Evolutionary conservation across 805 yeast genomes (phyloP).

Genomic region (Candida dajiaensis): DNA sequence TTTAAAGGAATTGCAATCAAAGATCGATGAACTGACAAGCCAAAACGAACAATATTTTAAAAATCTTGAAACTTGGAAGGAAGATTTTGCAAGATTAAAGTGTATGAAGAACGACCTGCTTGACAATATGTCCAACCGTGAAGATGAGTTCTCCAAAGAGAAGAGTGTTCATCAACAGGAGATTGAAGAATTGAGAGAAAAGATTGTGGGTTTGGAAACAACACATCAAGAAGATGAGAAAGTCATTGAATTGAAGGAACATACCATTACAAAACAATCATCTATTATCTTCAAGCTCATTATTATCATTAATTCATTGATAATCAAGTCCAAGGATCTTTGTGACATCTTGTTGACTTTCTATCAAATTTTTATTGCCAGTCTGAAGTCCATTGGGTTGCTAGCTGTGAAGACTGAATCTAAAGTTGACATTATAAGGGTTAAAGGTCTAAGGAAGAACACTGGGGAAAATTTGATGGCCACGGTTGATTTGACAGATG

Average conservation of each 20-base stretch:
- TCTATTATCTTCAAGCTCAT: constrained; percentile 29
- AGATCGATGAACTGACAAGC: constrained; percentile 3
- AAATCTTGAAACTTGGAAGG: constrained; percentile 13
- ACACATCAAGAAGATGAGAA: constrained; percentile 35
- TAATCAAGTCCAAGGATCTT: constrained; percentile 36
- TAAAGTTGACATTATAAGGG: constrained; percentile 56
- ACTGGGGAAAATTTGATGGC: constrained; percentile 27
- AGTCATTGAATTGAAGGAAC: constrained; percentile 21
- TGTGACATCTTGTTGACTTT: constrained; percentile 30
- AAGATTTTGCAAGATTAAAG: constrained; percentile 23
- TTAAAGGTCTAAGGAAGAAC: constrained; percentile 64
- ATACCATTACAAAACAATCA: constrained; percentile 5
- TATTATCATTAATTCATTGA: constrained; percentile 24
- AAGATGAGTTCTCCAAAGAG: constrained; percentile 51
- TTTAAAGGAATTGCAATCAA: neutral
- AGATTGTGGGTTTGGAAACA: constrained; percentile 46
- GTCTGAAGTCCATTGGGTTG: constrained; percentile 51
- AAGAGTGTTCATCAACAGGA: constrained; percentile 44
- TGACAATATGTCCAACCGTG: constrained; percentile 64
- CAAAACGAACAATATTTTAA: constrained; percentile 9
- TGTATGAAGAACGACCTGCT: constrained; percentile 55
- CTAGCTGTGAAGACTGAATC: constrained; percentile 42
- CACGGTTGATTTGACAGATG: constrained; percentile 34
- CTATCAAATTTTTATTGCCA: constrained; percentile 16
- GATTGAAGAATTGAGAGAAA: constrained; percentile 37